Evolutionary conservation across 2,329 filamentous ascomycete genomes (phyloP).

Genomic region (Verticillium longisporum): DNA sequence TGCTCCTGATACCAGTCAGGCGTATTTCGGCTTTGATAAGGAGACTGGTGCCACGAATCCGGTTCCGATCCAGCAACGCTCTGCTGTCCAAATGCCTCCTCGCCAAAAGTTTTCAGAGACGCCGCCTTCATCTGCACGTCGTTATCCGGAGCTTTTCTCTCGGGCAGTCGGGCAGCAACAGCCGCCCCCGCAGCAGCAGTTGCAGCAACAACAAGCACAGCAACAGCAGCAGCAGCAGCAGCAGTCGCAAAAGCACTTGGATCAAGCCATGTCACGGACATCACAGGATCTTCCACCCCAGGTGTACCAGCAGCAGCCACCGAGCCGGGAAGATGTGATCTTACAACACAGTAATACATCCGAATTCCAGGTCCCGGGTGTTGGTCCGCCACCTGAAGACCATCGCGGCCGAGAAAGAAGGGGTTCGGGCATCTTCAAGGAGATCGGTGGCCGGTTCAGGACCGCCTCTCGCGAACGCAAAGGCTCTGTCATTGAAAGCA

Average conservation of each 20-base stretch:
- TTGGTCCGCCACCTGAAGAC: constrained; percentile 27
- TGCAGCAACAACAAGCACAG: too few species aligned
- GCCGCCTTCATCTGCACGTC: constrained; percentile 43
- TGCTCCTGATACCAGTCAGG: constrained; percentile 24
- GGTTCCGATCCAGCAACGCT: constrained; percentile 8
- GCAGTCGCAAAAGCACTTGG: neutral
- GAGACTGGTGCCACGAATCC: constrained; percentile 33
- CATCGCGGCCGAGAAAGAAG: constrained; percentile 26
- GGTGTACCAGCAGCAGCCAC: constrained; percentile 14
- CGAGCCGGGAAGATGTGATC: constrained; percentile 21
- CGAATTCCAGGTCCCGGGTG: constrained; percentile 29
- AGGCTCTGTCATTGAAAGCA: constrained; percentile 13
- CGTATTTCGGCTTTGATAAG: constrained; percentile 40
- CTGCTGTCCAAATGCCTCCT: constrained; percentile 12
- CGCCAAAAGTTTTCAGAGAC: constrained; percentile 26
- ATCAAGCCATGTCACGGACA: constrained; percentile 13
- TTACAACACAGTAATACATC: constrained; percentile 30
- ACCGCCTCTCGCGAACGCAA: constrained; percentile 23
- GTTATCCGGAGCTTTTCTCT: constrained; percentile 41
- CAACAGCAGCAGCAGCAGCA: too few species aligned
- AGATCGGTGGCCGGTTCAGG: constrained; percentile 37
- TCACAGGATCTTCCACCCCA: constrained; percentile 10
- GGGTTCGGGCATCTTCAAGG: constrained; percentile 43
- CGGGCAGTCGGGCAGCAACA: constrained; percentile 6
- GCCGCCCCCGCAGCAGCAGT: neutral